A percentile compares a stretch with the other conserved stretches of the same genome.
These are phyloP conservation scores for Leccinum obscurum DNA, from an alignment of 768 basidiomycete genomes.

Conservation along the genomic window DNA sequence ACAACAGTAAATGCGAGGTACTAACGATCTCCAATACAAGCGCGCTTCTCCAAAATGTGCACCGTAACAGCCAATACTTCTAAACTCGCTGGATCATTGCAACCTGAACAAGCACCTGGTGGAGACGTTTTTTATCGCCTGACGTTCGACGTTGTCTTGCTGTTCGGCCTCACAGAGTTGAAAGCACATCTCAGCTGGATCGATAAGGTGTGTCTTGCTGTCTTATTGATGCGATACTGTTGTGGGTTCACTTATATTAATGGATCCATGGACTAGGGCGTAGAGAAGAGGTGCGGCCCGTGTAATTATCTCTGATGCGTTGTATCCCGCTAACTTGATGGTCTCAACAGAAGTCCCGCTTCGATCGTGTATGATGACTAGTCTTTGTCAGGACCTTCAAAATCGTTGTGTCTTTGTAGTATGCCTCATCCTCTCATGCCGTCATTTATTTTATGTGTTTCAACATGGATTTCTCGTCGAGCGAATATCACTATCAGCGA, in stretches of 20 bases:
- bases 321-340: background rate
- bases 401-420: background rate
- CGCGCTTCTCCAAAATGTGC: constrained; percentile 14
- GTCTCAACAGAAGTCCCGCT: constrained; percentile 19
- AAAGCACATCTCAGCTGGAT: constrained; percentile 47
- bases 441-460: background rate
- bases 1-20: background rate
- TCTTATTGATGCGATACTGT: background rate
- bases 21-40: constrained; percentile 5
- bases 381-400: background rate
- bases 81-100: background rate
- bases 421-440: background rate
- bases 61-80: constrained; percentile 14
- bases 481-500: background rate
- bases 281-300: constrained; percentile 15
- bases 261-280: constrained; percentile 7
- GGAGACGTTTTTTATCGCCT: constrained; percentile 16
- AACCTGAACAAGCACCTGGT: background rate
- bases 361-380: constrained; percentile 24
- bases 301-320: background rate
- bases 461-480: background rate
- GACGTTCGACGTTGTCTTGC: constrained; percentile 37
- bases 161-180: constrained; percentile 45
- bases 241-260: background rate
- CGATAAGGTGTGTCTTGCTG: constrained; percentile 23